Evolutionary conservation across 106 monocot species (phyloP), one percentile per base, ranked within the genome.

Genomic region (Acorus calamus): DNA sequence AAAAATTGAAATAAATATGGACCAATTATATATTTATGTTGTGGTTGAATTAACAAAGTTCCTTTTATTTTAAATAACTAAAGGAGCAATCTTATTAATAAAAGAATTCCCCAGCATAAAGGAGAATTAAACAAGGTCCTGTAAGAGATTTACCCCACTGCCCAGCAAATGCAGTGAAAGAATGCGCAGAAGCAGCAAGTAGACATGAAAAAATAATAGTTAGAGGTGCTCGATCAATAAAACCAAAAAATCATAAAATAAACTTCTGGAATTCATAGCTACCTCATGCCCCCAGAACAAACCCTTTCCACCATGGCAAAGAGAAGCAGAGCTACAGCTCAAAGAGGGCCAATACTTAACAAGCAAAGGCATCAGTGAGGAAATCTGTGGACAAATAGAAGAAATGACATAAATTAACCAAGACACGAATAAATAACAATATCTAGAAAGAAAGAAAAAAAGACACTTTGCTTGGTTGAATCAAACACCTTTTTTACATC

Each of bases 201-300:
- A 44, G 65, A 88, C 48, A 77, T 44, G 11, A 54, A 41, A 60
- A 63, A 44, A 52, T 56, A 14, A 51, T 53, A 14, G 59, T 53
- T 59, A 41, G 7, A 67, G 54, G 60, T 11, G 54, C 14, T 12
- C 49, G 3, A 10, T 59, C 47, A 59, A n/a, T 48, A 59, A 48
- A 41, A 53, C 55, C 42, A 60, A 42, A 47, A 51, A 73, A 52
- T 12, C 49, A 44, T 2, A 3, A 8, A n/a, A n/a, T n/a, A n/a
- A n/a, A n/a, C n/a, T n/a, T n/a, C 3, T 47, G 28, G 7, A 73
- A 58, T 55, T 41, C 47, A 53, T 41, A 63, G 52, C 43, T 69
- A 96, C 96, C 86, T 96, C 91, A 75, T 96, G 96, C n/a, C 74
- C 96, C 96, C 96, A 96, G 68, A 96, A 85, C 4, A 75, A 67